Conservation (phyloP, 805 yeast genomes). For the Sugiyamaella lignohabitans region DNA sequence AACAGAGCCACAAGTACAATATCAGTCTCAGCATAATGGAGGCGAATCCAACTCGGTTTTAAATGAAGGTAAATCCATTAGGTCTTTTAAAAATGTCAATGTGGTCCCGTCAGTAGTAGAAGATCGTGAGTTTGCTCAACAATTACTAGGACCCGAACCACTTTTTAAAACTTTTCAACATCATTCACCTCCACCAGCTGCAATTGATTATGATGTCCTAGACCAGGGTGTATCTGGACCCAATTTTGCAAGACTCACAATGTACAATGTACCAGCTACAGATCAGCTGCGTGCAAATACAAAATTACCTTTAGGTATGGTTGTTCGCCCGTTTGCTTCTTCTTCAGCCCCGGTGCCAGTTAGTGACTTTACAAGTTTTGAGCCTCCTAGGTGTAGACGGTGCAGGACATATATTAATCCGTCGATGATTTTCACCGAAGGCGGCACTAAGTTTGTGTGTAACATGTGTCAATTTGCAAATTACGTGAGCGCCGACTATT, state of each 20-base stretch:
- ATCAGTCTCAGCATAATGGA: not conserved
- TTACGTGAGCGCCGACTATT: slow-evolving; percentile 60
- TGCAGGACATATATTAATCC: slow-evolving; percentile 91
- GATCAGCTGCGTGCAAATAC: slow-evolving; percentile 64
- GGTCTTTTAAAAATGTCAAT: slow-evolving; percentile 7
- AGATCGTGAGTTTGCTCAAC: slow-evolving; percentile 29
- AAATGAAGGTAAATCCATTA: not conserved
- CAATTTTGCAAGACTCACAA: slow-evolving; percentile 64
- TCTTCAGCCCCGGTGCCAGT: slow-evolving; percentile 47
- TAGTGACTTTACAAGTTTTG: slow-evolving; percentile 53
- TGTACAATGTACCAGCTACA: slow-evolving; percentile 76
- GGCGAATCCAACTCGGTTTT: too few species aligned
- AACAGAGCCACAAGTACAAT: not conserved
- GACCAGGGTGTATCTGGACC: slow-evolving; percentile 89
- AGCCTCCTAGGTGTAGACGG: slow-evolving; percentile 85
- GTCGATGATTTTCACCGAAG: slow-evolving; percentile 56
- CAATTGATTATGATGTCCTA: slow-evolving; percentile 56
- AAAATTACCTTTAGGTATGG: slow-evolving; percentile 72
- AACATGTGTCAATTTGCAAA: slow-evolving; percentile 81
- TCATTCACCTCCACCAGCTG: slow-evolving; percentile 77
- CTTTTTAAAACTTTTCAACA: slow-evolving; percentile 68
- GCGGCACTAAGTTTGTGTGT: slow-evolving; percentile 63
- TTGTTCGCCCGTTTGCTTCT: slow-evolving; percentile 75
- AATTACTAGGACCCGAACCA: slow-evolving; percentile 31
- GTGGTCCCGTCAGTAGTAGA: slow-evolving; percentile 35